Evolutionary conservation across 2,329 filamentous ascomycete species (phyloP).

Genomic region (Aspergillus udagawae): DNA sequence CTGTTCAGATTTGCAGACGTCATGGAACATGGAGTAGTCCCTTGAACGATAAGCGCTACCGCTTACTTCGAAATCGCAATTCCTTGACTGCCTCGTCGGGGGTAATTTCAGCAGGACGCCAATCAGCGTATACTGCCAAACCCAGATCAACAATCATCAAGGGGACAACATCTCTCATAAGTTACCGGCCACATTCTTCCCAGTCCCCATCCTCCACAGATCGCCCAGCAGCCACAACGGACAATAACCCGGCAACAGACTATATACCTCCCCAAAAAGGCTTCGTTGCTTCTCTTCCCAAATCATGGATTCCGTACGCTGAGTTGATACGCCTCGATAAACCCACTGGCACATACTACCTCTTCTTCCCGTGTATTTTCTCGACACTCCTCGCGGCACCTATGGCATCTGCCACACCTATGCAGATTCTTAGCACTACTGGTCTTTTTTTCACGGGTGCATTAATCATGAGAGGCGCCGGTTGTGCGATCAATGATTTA

Average conservation of each 20-base stretch:
- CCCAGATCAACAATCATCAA: background rate
- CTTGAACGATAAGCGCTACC: background rate
- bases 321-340: constrained; percentile 52
- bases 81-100: background rate
- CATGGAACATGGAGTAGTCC: background rate
- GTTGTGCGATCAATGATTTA: constrained; percentile 55
- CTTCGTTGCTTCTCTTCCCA: constrained; percentile 44
- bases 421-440: constrained; percentile 35
- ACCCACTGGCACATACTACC: constrained; percentile 49
- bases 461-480: constrained; percentile 48
- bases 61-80: background rate
- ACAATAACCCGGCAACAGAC: constrained; percentile 20
- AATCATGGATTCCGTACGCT: constrained; percentile 52
- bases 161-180: background rate
- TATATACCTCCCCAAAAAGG: constrained; percentile 47
- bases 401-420: constrained; percentile 30
- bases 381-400: constrained; percentile 44
- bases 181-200: background rate
- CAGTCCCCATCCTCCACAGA: background rate
- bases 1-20: background rate
- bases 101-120: background rate
- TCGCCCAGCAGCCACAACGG: background rate
- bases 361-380: constrained; percentile 51
- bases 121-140: background rate
- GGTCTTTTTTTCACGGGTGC: constrained; percentile 42